Evolutionary conservation across 2,329 filamentous ascomycete genomes (phyloP).

Genomic region (Ilyonectria mors-panacis): DNA sequence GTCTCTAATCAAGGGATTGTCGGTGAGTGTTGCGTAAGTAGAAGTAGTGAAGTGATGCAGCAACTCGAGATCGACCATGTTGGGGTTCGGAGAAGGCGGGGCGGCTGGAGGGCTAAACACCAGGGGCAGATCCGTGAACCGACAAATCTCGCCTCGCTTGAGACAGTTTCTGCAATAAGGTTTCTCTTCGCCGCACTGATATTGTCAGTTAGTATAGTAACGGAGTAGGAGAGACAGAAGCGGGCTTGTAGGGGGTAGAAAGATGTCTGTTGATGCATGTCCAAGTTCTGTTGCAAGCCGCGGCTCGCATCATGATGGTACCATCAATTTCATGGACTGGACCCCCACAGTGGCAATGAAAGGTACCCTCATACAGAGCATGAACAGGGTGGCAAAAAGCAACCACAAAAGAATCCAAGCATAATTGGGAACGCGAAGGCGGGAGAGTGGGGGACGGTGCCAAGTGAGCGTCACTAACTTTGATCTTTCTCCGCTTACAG

Average conservation of each 20-base stretch:
- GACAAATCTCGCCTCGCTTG: constrained; percentile 2
- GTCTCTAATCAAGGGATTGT: constrained; percentile 11
- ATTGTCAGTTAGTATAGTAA: not conserved
- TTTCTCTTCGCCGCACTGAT: constrained; percentile 15
- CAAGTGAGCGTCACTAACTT: constrained; percentile 1
- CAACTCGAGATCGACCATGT: constrained; percentile 16
- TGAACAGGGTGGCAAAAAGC: not conserved
- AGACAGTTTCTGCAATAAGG: constrained; percentile 13
- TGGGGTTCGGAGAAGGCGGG: not conserved
- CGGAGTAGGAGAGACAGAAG: not conserved
- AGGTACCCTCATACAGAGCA: no score
- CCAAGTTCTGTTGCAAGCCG: not conserved
- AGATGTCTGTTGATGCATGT: not conserved
- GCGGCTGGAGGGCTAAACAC: not conserved
- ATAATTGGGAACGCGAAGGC: not conserved
- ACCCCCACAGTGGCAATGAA: no score
- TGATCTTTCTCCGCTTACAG: constrained; percentile 17
- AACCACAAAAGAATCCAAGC: not conserved
- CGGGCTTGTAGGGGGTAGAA: not conserved
- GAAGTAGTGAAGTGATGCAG: constrained; percentile 15
- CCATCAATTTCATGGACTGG: no score
- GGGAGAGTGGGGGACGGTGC: no score
- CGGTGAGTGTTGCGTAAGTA: constrained; percentile 15
- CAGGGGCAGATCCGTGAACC: not conserved
- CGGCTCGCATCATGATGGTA: no score